These are phyloP conservation scores for Penicillium sp. DNA, from an alignment of 2,329 filamentous ascomycete species.

Conservation along the genomic window DNA sequence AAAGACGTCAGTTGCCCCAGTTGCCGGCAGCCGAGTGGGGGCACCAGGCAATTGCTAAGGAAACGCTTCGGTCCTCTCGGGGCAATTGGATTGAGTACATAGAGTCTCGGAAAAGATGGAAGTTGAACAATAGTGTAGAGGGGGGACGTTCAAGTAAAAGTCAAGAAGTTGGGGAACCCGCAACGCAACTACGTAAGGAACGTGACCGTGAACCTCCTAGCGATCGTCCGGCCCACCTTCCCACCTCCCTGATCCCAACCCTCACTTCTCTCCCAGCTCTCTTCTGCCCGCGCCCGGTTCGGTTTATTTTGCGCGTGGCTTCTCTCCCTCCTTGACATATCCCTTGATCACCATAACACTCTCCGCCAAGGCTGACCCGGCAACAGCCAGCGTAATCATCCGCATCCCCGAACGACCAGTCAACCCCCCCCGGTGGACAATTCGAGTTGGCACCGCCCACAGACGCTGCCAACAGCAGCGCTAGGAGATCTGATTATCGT, in stretches of 20 bases:
- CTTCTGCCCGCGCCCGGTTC: constrained; percentile 5
- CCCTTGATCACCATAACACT: constrained; percentile 9
- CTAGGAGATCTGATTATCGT: constrained; percentile 1
- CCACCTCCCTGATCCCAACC: constrained; percentile 22
- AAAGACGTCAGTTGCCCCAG: constrained; percentile 25
- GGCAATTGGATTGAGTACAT: not conserved
- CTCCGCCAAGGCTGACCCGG: constrained; percentile 24
- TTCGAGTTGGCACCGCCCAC: constrained; percentile 7
- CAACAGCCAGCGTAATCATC: constrained; percentile 17
- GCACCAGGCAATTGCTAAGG: not conserved
- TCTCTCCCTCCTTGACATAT: constrained; percentile 1
- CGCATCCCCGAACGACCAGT: constrained; percentile 12
- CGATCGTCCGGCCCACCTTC: constrained; percentile 25
- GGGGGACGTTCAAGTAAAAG: not conserved
- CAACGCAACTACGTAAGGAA: constrained; percentile 21
- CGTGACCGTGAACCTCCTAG: constrained; percentile 25
- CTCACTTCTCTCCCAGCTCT: constrained; percentile 9
- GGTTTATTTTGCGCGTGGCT: constrained; percentile 4
- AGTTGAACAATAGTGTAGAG: not conserved
- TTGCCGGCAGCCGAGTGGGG: constrained; percentile 19
- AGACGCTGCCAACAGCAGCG: constrained; percentile 14
- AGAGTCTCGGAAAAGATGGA: not conserved
- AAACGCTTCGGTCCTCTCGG: not conserved
- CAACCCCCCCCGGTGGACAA: constrained; percentile 7
- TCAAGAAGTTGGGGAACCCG: not conserved